Conservation (phyloP, 2,329 filamentous ascomycete genomes). For the Pyrenochaeta sp. region DNA sequence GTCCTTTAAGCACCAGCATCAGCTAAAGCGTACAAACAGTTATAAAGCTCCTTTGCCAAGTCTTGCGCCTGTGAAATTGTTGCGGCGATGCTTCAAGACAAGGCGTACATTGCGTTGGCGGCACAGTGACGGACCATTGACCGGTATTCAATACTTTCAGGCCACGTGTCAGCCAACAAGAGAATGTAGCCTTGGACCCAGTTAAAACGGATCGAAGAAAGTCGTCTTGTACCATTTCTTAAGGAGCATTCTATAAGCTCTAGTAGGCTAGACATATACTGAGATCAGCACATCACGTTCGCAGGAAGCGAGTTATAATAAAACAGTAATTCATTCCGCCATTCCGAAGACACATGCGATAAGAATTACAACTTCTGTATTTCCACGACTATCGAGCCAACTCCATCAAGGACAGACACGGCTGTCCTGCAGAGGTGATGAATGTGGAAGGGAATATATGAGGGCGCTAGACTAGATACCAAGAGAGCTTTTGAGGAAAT, state of each 20-base stretch:
- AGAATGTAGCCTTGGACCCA: background rate
- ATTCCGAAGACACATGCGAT: constrained; percentile 23
- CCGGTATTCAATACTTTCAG: constrained; percentile 1
- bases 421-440: constrained; percentile 11
- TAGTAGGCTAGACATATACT: background rate
- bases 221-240: background rate
- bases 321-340: constrained; percentile 27
- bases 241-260: background rate
- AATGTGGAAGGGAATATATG: constrained; percentile 25
- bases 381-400: constrained; percentile 20
- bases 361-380: constrained; percentile 25
- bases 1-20: background rate
- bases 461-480: constrained; percentile 32
- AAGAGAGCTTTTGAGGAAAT: constrained; percentile 38
- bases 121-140: constrained; percentile 7
- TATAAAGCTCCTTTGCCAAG: background rate
- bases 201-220: background rate
- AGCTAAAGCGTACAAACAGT: background rate
- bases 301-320: background rate
- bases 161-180: background rate
- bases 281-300: background rate
- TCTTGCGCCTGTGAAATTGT: background rate
- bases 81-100: background rate
- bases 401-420: constrained; percentile 24
- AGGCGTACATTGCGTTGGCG: constrained; percentile 2